Evolutionary conservation across 2,329 filamentous ascomycete species (phyloP).

Genomic region (Fusarium equiseti): DNA sequence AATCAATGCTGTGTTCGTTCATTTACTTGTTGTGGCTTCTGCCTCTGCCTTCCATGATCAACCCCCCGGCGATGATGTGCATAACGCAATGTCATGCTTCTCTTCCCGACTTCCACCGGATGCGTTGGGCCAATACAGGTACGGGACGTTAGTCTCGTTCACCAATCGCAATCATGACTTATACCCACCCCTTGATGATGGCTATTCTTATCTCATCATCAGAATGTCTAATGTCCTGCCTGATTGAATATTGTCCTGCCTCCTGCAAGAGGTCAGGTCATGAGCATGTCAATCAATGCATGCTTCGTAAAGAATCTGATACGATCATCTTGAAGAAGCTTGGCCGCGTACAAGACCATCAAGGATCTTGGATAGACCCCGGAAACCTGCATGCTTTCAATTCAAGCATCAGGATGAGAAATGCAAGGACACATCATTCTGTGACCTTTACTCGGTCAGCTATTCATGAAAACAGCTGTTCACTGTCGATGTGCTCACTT

Average conservation of each 20-base stretch:
- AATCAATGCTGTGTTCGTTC: slow-evolving; percentile 15
- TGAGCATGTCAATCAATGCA: neutral
- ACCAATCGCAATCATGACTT: slow-evolving; percentile 24
- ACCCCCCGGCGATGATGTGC: slow-evolving; percentile 34
- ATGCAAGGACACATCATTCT: slow-evolving; percentile 14
- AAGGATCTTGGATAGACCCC: slow-evolving; percentile 27
- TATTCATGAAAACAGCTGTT: slow-evolving; percentile 1
- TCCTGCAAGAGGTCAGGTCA: slow-evolving; percentile 1
- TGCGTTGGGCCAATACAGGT: slow-evolving; percentile 12
- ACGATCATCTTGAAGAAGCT: neutral
- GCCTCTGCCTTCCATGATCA: slow-evolving; percentile 7
- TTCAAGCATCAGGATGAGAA: slow-evolving; percentile 2
- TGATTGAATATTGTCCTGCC: neutral
- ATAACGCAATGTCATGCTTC: slow-evolving; percentile 17
- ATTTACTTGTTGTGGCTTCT: slow-evolving; percentile 17
- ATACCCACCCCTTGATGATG: neutral
- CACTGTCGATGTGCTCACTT: neutral
- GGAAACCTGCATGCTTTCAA: slow-evolving; percentile 31
- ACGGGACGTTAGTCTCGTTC: neutral
- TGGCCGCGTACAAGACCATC: slow-evolving; percentile 10
- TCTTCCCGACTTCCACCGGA: slow-evolving; percentile 19
- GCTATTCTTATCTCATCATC: slow-evolving; percentile 23
- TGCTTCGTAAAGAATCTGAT: slow-evolving; percentile 17
- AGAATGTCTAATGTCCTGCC: neutral
- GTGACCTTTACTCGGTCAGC: slow-evolving; percentile 13